These are phyloP conservation scores for Coccinonectria pachysandricola DNA, from an alignment of 2,329 filamentous ascomycete species.

Conservation along the genomic window DNA sequence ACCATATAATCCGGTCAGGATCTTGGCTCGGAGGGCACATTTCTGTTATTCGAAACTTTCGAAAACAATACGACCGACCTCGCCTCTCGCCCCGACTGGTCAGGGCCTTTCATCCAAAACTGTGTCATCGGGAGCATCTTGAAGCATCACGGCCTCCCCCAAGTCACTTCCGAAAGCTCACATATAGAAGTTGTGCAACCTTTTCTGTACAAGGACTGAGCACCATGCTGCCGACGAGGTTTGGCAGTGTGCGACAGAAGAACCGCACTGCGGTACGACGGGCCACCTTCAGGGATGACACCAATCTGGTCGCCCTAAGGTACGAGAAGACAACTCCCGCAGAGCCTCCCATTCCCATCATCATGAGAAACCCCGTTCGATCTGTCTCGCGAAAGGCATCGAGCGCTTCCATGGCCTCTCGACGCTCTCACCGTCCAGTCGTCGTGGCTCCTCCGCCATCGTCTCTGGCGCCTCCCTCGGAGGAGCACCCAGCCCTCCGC, in stretches of 20 bases:
- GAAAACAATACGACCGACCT: too few relatives aligned
- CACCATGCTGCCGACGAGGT: constrained; percentile 29
- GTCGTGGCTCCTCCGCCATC: constrained; percentile 21
- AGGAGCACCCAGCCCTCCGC: constrained; percentile 45
- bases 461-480: constrained; percentile 33
- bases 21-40: too few relatives aligned
- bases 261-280: constrained; percentile 25
- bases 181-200: too few relatives aligned
- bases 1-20: too few relatives aligned
- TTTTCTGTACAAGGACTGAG: constrained; percentile 4
- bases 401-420: constrained; percentile 13
- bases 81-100: too few relatives aligned
- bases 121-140: too few relatives aligned
- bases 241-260: constrained; percentile 33
- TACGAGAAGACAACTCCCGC: constrained; percentile 52
- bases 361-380: constrained; percentile 32
- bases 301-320: constrained; percentile 41
- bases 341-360: constrained; percentile 45
- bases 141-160: constrained; percentile 5
- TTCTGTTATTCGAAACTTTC: too few relatives aligned
- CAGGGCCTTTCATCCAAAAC: too few relatives aligned
- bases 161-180: too few relatives aligned
- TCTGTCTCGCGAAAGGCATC: constrained; percentile 15
- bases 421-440: constrained; percentile 18
- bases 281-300: constrained; percentile 35